Conservation (phyloP, 257 asterid genomes). For the Capsicum chinense region DNA sequence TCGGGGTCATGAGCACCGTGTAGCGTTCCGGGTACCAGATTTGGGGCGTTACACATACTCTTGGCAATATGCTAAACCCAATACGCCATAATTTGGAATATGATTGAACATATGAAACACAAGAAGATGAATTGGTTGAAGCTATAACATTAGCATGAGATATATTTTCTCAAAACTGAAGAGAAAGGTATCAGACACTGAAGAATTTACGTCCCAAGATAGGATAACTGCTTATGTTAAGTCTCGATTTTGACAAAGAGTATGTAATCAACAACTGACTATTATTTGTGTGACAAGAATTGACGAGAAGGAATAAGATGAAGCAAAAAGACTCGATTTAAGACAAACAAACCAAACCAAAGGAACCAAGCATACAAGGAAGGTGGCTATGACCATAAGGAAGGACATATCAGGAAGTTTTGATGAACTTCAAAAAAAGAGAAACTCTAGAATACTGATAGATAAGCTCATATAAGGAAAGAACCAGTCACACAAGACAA, state of each 20-base stretch:
- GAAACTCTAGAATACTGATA: conserved; percentile 6
- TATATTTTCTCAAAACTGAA: background rate
- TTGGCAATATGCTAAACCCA: background rate
- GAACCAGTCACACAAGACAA: background rate
- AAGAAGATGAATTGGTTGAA: background rate
- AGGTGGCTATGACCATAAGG: conserved; percentile 8
- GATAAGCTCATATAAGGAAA: background rate
- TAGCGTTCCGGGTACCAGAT: no score
- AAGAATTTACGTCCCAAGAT: background rate
- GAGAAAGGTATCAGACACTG: background rate
- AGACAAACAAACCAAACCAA: background rate
- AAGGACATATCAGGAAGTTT: background rate
- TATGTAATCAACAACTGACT: background rate
- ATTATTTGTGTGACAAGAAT: background rate
- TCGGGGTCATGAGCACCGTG: no score
- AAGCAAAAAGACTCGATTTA: background rate
- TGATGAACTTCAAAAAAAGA: background rate
- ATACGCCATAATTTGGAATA: background rate
- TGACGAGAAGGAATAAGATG: background rate
- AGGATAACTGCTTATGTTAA: background rate
- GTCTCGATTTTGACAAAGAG: background rate
- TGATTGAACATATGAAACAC: background rate
- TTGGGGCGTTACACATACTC: background rate
- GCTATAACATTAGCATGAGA: background rate
- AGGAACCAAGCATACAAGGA: background rate